Conservation (phyloP, 1,139 yeast species). For the Blastobotrys raffinosifermentans region DNA sequence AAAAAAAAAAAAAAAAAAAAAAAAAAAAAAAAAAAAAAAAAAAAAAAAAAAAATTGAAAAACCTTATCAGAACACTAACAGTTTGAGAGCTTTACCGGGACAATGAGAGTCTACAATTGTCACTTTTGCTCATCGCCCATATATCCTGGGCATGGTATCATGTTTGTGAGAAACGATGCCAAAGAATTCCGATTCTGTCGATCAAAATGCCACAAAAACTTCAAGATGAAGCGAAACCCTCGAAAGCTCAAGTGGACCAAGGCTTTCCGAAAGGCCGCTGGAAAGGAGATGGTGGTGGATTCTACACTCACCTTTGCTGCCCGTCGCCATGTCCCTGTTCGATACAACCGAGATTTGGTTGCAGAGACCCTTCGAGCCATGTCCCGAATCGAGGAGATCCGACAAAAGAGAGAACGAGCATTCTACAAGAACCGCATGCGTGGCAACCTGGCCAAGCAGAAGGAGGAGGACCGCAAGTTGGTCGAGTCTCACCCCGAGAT, state of each 20-base stretch:
- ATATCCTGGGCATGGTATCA: conserved; percentile 89
- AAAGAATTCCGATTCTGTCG: conserved; percentile 97
- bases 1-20: no score
- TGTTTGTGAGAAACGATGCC: conserved; percentile 97
- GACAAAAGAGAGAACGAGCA: conserved; percentile 95
- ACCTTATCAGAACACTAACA: conserved; percentile 13
- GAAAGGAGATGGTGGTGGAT: conserved; percentile 96
- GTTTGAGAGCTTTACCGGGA: not conserved
- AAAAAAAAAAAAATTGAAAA: conserved; percentile 1
- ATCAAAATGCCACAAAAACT: conserved; percentile 95
- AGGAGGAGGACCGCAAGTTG: conserved; percentile 80
- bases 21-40: no score
- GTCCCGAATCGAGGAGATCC: conserved; percentile 93
- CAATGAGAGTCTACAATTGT: conserved; percentile 89
- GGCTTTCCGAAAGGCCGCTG: conserved; percentile 98
- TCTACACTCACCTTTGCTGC: conserved; percentile 94
- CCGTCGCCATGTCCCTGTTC: conserved; percentile 95
- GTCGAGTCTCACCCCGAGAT: conserved; percentile 85
- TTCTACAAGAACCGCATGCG: conserved; percentile 99
- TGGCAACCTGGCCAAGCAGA: conserved; percentile 85
- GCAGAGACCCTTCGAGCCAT: conserved; percentile 91
- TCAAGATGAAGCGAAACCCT: conserved; percentile 98
- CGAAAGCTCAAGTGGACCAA: conserved; percentile 98
- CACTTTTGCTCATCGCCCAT: conserved; percentile 94
- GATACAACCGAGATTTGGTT: conserved; percentile 94